Conservation (phyloP, 371 early-diverging fungal species). For the Mucor sp. region DNA sequence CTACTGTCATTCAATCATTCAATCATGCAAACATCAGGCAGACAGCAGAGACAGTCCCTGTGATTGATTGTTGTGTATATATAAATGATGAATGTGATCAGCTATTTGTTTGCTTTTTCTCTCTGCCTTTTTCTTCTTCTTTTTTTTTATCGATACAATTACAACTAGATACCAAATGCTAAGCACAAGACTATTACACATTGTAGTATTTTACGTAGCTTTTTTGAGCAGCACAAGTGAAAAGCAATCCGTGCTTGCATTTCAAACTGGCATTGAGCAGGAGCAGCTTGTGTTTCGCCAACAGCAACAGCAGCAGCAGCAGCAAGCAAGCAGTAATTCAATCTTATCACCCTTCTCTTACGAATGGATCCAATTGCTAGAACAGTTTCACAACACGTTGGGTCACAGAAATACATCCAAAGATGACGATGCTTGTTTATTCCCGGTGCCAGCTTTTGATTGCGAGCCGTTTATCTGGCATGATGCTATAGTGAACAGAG, state of each 20-base stretch:
- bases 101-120: background rate
- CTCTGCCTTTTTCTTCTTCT: background rate
- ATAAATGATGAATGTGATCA: background rate
- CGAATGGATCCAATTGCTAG: constrained; percentile 52
- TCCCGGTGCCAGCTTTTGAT: constrained; percentile 41
- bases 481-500: constrained; percentile 37
- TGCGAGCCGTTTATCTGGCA: constrained; percentile 51
- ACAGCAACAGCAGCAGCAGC: background rate
- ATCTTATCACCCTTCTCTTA: constrained; percentile 37
- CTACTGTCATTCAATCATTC: background rate
- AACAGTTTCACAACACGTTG: constrained; percentile 50
- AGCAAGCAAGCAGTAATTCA: background rate
- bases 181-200: background rate
- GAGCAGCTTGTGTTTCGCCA: background rate
- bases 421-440: constrained; percentile 33
- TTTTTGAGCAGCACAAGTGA: background rate
- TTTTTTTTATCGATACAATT: background rate
- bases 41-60: background rate
- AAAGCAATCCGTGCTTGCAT: background rate
- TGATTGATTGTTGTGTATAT: background rate
- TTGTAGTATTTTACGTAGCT: background rate
- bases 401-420: constrained; percentile 32
- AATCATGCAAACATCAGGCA: background rate
- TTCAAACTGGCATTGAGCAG: background rate
- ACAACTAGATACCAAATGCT: background rate